Percentiles rank a stretch among this genome's conserved stretches.
Conservation (phyloP, 257 asterid genomes). For the Nicotiana attenuata region DNA sequence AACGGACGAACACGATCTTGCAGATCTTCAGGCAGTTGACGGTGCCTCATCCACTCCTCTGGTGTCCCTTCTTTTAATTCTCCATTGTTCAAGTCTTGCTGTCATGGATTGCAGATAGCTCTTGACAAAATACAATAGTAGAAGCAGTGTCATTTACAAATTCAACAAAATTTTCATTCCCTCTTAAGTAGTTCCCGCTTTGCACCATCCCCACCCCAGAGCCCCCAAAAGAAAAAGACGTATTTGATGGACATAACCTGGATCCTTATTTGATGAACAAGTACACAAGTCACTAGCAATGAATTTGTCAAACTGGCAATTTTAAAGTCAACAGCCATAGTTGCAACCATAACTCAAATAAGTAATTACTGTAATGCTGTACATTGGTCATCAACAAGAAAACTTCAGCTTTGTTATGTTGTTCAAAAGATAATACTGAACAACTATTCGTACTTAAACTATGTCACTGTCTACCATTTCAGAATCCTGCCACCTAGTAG, state of each 20-base stretch:
- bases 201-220: background rate
- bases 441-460: background rate
- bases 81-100: slow-evolving; percentile 91
- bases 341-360: background rate
- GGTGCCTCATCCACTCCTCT: slow-evolving; percentile 94
- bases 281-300: background rate
- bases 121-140: slow-evolving; percentile 29
- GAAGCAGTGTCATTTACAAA: background rate
- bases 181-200: background rate
- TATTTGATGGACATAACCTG: background rate
- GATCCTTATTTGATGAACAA: background rate
- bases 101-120: slow-evolving; percentile 75
- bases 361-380: background rate
- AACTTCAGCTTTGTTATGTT: background rate
- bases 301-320: background rate
- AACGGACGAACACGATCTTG: slow-evolving; percentile 75
- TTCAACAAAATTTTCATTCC: background rate
- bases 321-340: background rate
- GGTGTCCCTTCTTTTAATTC: slow-evolving; percentile 76
- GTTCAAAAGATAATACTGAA: background rate
- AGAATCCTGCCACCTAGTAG: background rate
- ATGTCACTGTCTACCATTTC: slow-evolving; percentile 1
- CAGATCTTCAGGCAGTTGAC: slow-evolving; percentile 71
- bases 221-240: background rate
- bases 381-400: background rate